Base-by-base conservation (phyloP, 2,329 filamentous ascomycete genomes). In the Hortaea werneckii region DNA sequence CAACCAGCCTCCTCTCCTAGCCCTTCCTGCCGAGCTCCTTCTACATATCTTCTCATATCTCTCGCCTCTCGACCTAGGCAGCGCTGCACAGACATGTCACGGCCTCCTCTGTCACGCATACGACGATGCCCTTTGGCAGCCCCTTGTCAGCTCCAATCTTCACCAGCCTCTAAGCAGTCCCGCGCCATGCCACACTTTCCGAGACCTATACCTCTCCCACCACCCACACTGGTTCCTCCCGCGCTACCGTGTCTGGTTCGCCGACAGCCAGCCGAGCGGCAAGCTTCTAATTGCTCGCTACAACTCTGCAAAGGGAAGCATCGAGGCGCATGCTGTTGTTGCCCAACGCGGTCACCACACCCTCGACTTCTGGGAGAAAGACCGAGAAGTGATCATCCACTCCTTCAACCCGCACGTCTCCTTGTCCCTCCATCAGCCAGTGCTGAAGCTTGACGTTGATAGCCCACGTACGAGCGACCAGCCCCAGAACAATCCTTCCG, bases 201-300 rank as follows among this genome's bases (percentile, higher is more conserved):
- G 78, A 47, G 75, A 83, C 28, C 76, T 95, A 2, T 95, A 85
- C 62, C 69, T 75, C 37, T 74, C 80, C 13, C 85, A 92, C 61
- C 77, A 92, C 52, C 82, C 83, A 0, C 79, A 82, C 56, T 95
- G 89, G 89, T 95, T 94, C 58, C 71, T 95, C 1, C 74, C 85
- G 0, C 79, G 77, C 43, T 73, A 85, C 60, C 89, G 85, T 64
- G 71, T 95, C 52, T 95, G 89, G 89, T 90, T 95, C 59, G 78
- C 80, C 48, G 87, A 95, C 63, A 75, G 72, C 2, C 76, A 81
- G 29, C 74, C 87, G 41, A 82, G 77, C 1, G 89, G 89, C 0
- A 84, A 83, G 60, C 65, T 95, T 37, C 74, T 94, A 27, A 59
- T 95, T 35, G 75, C 77, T n/a, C 80, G 85, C 9, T 95, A 88